Conservation (phyloP, 176 grass and related monocot genomes). For the sorghum (Sorghum bicolor) region DNA sequence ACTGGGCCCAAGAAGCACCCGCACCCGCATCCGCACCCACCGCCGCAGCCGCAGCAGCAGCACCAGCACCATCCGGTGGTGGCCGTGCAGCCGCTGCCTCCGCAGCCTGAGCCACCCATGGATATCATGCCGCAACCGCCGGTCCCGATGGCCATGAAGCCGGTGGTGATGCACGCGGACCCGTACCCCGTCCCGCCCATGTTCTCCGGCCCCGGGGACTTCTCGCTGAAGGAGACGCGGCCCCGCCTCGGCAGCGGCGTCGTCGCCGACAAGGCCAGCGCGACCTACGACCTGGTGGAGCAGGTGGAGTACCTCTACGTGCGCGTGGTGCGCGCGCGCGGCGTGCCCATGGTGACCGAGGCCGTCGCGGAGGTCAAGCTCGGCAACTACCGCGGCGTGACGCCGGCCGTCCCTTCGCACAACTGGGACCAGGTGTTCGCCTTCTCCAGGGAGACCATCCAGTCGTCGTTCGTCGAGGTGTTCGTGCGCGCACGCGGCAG, state of each 20-base stretch:
- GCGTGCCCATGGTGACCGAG: conserved; percentile 39
- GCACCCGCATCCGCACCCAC: background rate
- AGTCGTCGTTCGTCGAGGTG: conserved; percentile 74
- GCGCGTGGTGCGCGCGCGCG: conserved; percentile 74
- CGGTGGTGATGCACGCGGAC: conserved; percentile 44
- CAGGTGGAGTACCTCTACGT: conserved; percentile 95
- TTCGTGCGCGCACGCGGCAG: conserved; percentile 62
- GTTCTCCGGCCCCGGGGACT: conserved; percentile 49
- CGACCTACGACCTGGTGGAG: conserved; percentile 89
- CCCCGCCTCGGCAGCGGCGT: conserved; percentile 59
- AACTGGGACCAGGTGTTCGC: conserved; percentile 87
- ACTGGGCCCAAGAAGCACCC: conserved; percentile 37
- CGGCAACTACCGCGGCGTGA: conserved; percentile 90
- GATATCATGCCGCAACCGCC: conserved; percentile 27
- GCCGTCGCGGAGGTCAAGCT: conserved; percentile 87
- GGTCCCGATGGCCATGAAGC: conserved; percentile 20
- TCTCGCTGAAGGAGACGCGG: conserved; percentile 76
- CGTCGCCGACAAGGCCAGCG: conserved; percentile 57
- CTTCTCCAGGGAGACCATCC: conserved; percentile 84
- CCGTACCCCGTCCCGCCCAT: conserved; percentile 42
- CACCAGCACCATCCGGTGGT: conserved; percentile 22
- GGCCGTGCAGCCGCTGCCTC: conserved; percentile 26
- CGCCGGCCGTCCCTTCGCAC: conserved; percentile 32
- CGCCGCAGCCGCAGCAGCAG: conserved; percentile 4
- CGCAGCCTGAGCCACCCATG: conserved; percentile 37